Conservation (phyloP, 768 basidiomycete species). For the Coprinopsis strossmayeri region DNA sequence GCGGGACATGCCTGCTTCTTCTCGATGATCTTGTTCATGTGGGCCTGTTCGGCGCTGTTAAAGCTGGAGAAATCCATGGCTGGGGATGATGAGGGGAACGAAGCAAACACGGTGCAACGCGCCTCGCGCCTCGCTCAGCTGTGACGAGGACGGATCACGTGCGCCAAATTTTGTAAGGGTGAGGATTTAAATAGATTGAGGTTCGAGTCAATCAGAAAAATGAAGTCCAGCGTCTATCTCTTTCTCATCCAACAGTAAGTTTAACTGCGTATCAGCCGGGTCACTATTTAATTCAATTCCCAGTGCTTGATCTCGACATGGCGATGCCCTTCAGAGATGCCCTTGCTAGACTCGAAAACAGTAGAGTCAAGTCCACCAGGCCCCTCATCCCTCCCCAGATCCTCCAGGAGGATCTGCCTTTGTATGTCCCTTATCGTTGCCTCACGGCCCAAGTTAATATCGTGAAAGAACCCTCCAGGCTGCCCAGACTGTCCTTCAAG, state of each 20-base stretch:
- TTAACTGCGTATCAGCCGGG: too few species aligned
- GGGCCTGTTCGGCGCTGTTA: constrained; percentile 89
- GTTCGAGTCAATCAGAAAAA: too few species aligned
- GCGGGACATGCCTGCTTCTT: constrained; percentile 74
- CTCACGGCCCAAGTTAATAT: not conserved
- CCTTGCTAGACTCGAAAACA: constrained; percentile 76
- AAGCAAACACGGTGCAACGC: constrained; percentile 12
- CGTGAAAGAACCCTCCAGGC: constrained; percentile 58
- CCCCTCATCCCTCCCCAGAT: constrained; percentile 95
- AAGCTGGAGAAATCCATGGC: constrained; percentile 89
- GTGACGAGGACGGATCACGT: constrained; percentile 5
- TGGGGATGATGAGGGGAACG: constrained; percentile 12
- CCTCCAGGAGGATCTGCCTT: constrained; percentile 86
- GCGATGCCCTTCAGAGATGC: constrained; percentile 76
- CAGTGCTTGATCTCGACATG: constrained; percentile 52
- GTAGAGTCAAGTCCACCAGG: constrained; percentile 77
- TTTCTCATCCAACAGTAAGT: too few species aligned
- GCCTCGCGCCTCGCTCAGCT: not conserved
- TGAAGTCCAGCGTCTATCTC: too few species aligned
- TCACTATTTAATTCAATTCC: too few species aligned
- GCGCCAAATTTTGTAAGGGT: not conserved
- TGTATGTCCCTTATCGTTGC: constrained; percentile 37
- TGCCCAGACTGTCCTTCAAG: constrained; percentile 87
- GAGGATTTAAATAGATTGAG: too few species aligned
- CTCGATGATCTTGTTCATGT: constrained; percentile 91